Percentiles rank a stretch among this genome's conserved stretches.
Evolutionary conservation across 805 yeast species (phyloP).

Genomic region (Ogataea sp.): DNA sequence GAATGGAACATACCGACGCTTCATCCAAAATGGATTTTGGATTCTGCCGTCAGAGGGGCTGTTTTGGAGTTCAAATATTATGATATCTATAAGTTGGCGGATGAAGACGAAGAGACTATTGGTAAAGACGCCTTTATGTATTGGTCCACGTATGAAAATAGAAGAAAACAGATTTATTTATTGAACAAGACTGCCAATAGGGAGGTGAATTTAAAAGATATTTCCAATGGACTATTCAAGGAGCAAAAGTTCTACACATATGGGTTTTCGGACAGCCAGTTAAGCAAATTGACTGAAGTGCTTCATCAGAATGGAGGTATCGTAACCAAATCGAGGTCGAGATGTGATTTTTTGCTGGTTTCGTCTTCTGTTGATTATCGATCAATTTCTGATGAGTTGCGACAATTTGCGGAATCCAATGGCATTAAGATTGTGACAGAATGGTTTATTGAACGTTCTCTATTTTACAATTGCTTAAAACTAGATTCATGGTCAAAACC

Average conservation of each 20-base stretch:
- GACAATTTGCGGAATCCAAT: slow-evolving; percentile 8
- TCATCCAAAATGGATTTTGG: slow-evolving; percentile 43
- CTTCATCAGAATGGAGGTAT: slow-evolving; percentile 17
- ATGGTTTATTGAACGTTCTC: slow-evolving; percentile 25
- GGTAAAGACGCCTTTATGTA: slow-evolving; percentile 27
- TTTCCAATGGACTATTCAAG: slow-evolving; percentile 25
- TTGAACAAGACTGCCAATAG: background rate
- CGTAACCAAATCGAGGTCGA: slow-evolving; percentile 7
- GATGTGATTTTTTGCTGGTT: slow-evolving; percentile 12
- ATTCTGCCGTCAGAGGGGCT: slow-evolving; percentile 36
- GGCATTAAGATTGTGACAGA: slow-evolving; percentile 22
- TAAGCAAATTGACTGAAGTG: slow-evolving; percentile 8
- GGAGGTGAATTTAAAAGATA: slow-evolving; percentile 3
- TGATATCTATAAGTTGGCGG: slow-evolving; percentile 17
- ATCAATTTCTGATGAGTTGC: slow-evolving; percentile 11
- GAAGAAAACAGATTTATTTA: background rate
- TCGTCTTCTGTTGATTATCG: slow-evolving; percentile 14
- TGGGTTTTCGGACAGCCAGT: slow-evolving; percentile 17
- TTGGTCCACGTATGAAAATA: slow-evolving; percentile 24
- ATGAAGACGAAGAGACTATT: slow-evolving; percentile 5
- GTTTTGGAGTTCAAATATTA: slow-evolving; percentile 33
- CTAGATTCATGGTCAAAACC: slow-evolving; percentile 23
- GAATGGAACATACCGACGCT: slow-evolving; percentile 46
- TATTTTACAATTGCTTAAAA: slow-evolving; percentile 11
- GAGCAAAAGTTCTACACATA: slow-evolving; percentile 32